A percentile compares a stretch with the other conserved stretches of the same genome.
Conservation (phyloP, 139 green algal species). For the Astrephomene gubernaculifera region DNA sequence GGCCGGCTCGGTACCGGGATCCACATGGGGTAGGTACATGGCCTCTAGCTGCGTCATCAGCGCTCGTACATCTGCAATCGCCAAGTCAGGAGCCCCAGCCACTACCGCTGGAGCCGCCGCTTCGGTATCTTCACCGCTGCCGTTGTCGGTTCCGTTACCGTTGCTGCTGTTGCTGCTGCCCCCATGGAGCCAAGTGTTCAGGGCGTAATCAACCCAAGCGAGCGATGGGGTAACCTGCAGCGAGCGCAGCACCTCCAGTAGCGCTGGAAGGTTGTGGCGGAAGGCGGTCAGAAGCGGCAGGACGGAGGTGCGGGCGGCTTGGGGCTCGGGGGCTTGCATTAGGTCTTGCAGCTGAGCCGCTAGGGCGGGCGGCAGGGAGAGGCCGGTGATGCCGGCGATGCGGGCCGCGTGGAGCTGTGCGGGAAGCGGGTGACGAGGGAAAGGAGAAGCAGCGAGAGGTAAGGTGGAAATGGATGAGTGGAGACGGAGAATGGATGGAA, state of each 20-base stretch:
- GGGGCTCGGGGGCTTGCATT: background rate
- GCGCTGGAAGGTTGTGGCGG: background rate
- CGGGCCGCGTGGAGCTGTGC: constrained; percentile 5
- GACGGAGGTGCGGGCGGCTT: background rate
- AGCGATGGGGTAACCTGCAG: background rate
- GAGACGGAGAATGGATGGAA: background rate
- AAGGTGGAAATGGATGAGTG: no score
- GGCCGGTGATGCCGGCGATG: constrained; percentile 17
- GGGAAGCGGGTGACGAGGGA: background rate
- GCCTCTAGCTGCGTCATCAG: background rate
- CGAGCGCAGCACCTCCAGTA: background rate
- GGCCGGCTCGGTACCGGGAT: background rate
- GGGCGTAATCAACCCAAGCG: constrained; percentile 18
- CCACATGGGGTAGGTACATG: background rate
- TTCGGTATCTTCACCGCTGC: background rate
- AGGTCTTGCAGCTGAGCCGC: background rate
- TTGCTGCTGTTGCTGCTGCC: background rate
- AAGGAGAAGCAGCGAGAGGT: background rate
- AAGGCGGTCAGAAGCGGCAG: background rate
- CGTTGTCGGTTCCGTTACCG: background rate
- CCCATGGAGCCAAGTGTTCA: background rate
- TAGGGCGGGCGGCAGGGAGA: constrained; percentile 5
- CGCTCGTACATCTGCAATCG: background rate
- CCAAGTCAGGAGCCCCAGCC: background rate
- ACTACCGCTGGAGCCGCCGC: no score